Percentiles rank a stretch among this genome's conserved stretches.
Evolutionary conservation across 2,329 filamentous ascomycete genomes (phyloP).

Genomic region (Trichothecium roseum): DNA sequence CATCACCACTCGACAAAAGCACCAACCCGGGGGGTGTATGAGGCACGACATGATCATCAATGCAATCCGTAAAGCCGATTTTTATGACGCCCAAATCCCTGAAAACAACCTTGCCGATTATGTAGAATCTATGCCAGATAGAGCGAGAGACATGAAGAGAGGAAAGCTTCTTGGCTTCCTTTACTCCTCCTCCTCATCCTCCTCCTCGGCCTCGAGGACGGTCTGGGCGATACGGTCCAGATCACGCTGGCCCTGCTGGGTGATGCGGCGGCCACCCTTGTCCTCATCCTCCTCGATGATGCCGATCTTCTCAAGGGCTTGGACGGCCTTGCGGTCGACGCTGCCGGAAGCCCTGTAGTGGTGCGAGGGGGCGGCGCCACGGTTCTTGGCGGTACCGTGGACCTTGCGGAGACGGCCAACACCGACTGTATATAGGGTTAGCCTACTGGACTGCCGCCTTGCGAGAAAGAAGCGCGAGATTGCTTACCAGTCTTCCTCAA

Average conservation of each 20-base stretch:
- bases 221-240: slow-evolving; percentile 91
- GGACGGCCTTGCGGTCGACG: slow-evolving; percentile 95
- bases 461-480: too few relatives aligned
- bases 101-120: not conserved
- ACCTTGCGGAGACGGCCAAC: slow-evolving; percentile 95
- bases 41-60: too few relatives aligned
- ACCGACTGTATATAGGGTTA: slow-evolving; percentile 48
- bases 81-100: too few relatives aligned
- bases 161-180: slow-evolving; percentile 10
- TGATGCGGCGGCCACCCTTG: slow-evolving; percentile 97
- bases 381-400: slow-evolving; percentile 96
- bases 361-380: slow-evolving; percentile 79
- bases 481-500: slow-evolving; percentile 69
- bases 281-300: slow-evolving; percentile 97
- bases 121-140: too few relatives aligned
- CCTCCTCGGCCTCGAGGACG: slow-evolving; percentile 62
- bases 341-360: slow-evolving; percentile 92
- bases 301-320: slow-evolving; percentile 98
- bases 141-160: not conserved
- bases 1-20: too few relatives aligned
- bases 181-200: slow-evolving; percentile 57
- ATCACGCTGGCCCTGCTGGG: slow-evolving; percentile 96
- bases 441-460: too few relatives aligned
- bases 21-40: too few relatives aligned
- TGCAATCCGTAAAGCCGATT: too few relatives aligned